Conservation (phyloP, 768 basidiomycete species). For the Cystofilobasidium capitatum region DNA sequence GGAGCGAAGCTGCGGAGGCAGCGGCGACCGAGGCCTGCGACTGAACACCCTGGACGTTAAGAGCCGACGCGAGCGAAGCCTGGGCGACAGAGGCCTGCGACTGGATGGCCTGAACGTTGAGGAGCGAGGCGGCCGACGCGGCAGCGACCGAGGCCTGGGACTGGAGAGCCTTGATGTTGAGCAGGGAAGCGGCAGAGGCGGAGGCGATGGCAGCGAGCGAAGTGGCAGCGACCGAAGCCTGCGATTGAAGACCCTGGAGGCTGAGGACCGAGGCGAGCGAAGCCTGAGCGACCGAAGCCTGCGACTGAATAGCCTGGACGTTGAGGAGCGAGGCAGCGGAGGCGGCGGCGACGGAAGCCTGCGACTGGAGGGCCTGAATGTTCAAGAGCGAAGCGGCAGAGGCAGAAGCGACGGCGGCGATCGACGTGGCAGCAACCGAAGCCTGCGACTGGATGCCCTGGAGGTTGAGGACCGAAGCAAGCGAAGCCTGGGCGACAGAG, state of each 20-base stretch:
- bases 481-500: too few species aligned
- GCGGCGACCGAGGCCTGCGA: conserved; percentile 8
- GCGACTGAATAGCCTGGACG: neutral
- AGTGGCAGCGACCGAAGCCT: conserved; percentile 4
- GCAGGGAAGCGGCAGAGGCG: neutral
- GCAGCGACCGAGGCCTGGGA: neutral
- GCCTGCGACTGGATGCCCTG: neutral
- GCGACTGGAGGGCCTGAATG: neutral
- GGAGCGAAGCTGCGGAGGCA: neutral
- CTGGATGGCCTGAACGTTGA: neutral
- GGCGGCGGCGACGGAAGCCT: neutral
- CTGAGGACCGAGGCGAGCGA: neutral
- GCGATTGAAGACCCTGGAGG: conserved; percentile 2
- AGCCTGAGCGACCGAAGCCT: neutral
- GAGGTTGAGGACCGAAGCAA: neutral
- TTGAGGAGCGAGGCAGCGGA: neutral
- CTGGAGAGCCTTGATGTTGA: neutral
- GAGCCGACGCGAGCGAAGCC: neutral
- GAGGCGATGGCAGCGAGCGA: neutral
- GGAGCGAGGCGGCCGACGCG: neutral
- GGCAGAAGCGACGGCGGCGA: too few species aligned
- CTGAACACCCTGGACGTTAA: neutral
- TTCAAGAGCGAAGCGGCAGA: too few species aligned
- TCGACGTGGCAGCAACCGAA: too few species aligned
- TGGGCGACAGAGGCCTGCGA: neutral